Evolutionary conservation across 441 rosid genomes (phyloP).

Genomic region (Erodium trifolium): DNA sequence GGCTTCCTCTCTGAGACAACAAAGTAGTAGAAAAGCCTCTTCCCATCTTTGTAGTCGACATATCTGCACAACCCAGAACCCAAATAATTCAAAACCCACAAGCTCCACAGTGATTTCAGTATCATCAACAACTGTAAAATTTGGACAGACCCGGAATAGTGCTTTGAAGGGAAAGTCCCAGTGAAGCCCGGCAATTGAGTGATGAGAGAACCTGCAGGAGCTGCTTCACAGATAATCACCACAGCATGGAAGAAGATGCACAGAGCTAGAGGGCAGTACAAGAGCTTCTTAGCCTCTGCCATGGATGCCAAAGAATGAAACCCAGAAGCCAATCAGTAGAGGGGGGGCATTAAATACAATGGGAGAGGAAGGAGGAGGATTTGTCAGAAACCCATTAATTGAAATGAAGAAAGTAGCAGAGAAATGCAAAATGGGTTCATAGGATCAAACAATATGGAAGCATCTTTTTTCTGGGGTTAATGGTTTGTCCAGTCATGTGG

Average conservation of each 20-base stretch:
- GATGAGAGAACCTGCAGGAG: conserved; percentile 26
- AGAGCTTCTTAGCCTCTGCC: conserved; percentile 15
- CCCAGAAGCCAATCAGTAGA: no score
- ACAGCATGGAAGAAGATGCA: conserved; percentile 21
- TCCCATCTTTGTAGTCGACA: conserved; percentile 26
- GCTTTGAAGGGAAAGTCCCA: conserved; percentile 46
- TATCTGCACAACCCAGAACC: conserved; percentile 28
- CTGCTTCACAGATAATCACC: conserved; percentile 21
- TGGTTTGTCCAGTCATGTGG: background rate
- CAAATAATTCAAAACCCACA: background rate
- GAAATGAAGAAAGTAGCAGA: background rate
- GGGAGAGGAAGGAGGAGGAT: background rate
- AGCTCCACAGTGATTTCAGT: background rate
- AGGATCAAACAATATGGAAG: background rate
- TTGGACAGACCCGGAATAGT: conserved; percentile 37
- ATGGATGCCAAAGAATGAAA: conserved; percentile 4
- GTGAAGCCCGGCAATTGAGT: conserved; percentile 42
- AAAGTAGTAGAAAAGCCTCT: conserved; percentile 49
- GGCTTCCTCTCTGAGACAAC: conserved; percentile 46
- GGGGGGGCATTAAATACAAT: background rate
- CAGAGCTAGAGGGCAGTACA: conserved; percentile 5
- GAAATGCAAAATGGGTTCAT: background rate
- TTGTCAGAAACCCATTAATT: conserved; percentile 1
- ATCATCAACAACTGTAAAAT: no score
- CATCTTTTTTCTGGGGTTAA: background rate